A percentile compares a stretch with the other conserved stretches of the same genome.
Evolutionary conservation across 2,329 filamentous ascomycete species (phyloP).

Genomic region (Fusarium chaquense): DNA sequence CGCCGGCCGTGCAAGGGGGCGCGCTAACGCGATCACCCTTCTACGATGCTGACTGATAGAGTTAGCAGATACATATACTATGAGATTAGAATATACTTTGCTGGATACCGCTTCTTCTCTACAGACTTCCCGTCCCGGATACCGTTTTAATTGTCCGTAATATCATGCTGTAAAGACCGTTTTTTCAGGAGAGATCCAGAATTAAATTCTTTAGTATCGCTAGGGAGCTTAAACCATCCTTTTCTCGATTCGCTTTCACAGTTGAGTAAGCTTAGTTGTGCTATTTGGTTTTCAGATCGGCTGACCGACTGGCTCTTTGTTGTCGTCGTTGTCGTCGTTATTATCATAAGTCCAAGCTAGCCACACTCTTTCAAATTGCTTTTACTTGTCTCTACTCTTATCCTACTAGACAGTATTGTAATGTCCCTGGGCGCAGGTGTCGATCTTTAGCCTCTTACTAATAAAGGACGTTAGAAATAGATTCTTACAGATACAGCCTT

Average conservation of each 20-base stretch:
- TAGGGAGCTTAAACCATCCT: conserved; percentile 35
- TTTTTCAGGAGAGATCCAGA: conserved; percentile 6
- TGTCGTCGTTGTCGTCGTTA: neutral
- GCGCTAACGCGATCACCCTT: neutral
- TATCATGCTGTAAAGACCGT: conserved; percentile 1
- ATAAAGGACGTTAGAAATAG: conserved; percentile 6
- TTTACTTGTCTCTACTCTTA: conserved; percentile 23
- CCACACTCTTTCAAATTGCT: conserved; percentile 15
- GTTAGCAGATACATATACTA: neutral
- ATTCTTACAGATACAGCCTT: neutral
- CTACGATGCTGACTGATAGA: neutral
- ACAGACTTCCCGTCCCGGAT: neutral
- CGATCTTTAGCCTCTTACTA: neutral
- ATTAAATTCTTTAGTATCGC: neutral
- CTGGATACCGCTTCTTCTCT: neutral
- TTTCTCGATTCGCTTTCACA: conserved; percentile 28
- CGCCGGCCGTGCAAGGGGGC: too few species aligned
- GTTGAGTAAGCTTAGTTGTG: neutral
- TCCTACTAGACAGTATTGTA: conserved; percentile 7
- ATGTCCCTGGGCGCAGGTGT: conserved; percentile 19
- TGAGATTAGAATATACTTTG: neutral
- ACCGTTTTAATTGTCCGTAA: conserved; percentile 11
- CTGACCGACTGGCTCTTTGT: neutral
- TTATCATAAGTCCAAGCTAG: neutral
- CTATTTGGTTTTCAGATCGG: neutral